Evolutionary conservation across 176 grass and related monocot species (phyloP), one percentile per base, ranked within the genome.

Genomic region (Sorghum bicolor): DNA sequence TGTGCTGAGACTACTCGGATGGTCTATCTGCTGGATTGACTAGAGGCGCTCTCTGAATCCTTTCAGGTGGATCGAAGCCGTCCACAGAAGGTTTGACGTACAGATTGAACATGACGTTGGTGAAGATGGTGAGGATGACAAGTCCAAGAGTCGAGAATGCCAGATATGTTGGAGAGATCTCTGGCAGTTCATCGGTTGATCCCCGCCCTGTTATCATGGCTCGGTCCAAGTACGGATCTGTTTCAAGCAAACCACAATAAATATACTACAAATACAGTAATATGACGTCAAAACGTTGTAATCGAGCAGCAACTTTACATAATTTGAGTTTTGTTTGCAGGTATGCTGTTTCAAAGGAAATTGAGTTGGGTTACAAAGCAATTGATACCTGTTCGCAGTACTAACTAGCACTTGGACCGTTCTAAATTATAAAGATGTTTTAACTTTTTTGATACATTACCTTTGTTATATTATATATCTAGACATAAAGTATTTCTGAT

Each of bases 31-130:
- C 32, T 32, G 83, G 93, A 65, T 98, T 71, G 34, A 79, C 70
- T 14, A 98, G 70, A 71, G 96, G 91, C 28, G 83, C 60, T 77
- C 96, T 90, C 79, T 94, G 44, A 11, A 89, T 52, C 50, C 83
- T 77, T 8, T 69, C 72, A 12, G 86, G 50, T 8, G 86, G 84
- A 61, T 99, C 87, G 11, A 81, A 78, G 40, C 93, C 89, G 66
- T 99, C 93, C 6, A 94, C 85, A 0, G 96, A 92, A 70, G 96
- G 93, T 40, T 94, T 98, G 65, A 95, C 74, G 77, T 87, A 87
- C 48, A 90, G 13, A 66, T 90, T 88, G 74, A 96, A 98, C 64
- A 98, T 80, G 31, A 98, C 78, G 81, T 94, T 98, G 86, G 89
- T 90, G 71, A 98, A 90, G 57, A 98, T 85, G 5, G 96, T 98